These are phyloP conservation scores for Penicillium lagena DNA, from an alignment of 495 filamentous ascomycete genomes.

Conservation along the genomic window DNA sequence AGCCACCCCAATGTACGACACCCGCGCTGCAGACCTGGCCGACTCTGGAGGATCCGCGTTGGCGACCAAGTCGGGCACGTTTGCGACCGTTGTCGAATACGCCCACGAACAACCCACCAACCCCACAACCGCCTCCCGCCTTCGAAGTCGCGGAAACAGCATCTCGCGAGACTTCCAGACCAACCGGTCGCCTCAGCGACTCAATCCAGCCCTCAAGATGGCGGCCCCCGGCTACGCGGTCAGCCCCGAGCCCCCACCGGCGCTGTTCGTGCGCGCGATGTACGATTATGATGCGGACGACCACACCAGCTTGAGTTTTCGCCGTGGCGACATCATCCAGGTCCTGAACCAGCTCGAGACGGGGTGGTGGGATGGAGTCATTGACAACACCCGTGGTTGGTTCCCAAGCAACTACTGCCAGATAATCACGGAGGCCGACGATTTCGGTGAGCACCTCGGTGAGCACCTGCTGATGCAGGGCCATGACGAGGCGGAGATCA, in stretches of 20 bases:
- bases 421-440: slow-evolving; percentile 68
- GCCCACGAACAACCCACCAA: slow-evolving; percentile 36
- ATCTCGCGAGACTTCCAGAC: slow-evolving; percentile 16
- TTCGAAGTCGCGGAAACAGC: slow-evolving; percentile 25
- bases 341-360: slow-evolving; percentile 96
- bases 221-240: slow-evolving; percentile 49
- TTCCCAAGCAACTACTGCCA: slow-evolving; percentile 99
- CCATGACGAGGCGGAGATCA: slow-evolving; percentile 48
- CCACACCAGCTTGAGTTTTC: slow-evolving; percentile 92
- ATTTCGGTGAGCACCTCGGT: slow-evolving; percentile 35
- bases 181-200: slow-evolving; percentile 12
- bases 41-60: slow-evolving; percentile 27
- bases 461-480: slow-evolving; percentile 11
- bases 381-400: slow-evolving; percentile 84
- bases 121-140: slow-evolving; percentile 25
- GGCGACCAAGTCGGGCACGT: slow-evolving; percentile 27
- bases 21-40: slow-evolving; percentile 27
- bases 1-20: slow-evolving; percentile 28
- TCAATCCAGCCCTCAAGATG: slow-evolving; percentile 26
- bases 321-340: slow-evolving; percentile 91
- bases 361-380: slow-evolving; percentile 98
- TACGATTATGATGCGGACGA: slow-evolving; percentile 98
- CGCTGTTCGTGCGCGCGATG: slow-evolving; percentile 88
- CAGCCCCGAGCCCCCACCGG: slow-evolving; percentile 56
- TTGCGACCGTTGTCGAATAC: slow-evolving; percentile 42